Percentiles rank a stretch among this genome's conserved stretches.
These are phyloP conservation scores for Sanghuangporus baumii DNA, from an alignment of 1,284 basidiomycete genomes.

Conservation along the genomic window DNA sequence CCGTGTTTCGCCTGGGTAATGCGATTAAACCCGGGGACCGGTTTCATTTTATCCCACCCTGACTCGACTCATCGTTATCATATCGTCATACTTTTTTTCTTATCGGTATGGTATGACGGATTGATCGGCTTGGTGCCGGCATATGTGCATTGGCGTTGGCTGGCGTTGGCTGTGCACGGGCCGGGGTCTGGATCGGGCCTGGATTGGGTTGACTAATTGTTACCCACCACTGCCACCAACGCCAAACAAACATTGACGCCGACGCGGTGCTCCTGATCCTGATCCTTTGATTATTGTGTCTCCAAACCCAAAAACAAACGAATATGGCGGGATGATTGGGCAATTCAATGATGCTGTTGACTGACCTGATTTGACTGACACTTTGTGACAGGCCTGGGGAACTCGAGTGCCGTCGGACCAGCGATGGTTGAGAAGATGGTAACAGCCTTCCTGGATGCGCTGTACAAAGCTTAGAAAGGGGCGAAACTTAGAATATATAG, in stretches of 20 bases:
- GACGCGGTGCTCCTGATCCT: background rate
- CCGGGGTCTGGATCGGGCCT: too few relatives aligned
- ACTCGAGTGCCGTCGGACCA: conserved; percentile 83
- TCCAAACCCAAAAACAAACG: background rate
- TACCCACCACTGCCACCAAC: background rate
- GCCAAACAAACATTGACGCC: background rate
- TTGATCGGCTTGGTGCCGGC: too few relatives aligned
- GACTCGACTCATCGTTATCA: background rate
- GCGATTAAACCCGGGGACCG: background rate
- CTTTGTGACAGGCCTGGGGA: conserved; percentile 70
- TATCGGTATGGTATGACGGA: too few relatives aligned
- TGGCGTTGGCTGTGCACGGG: too few relatives aligned
- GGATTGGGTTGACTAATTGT: too few relatives aligned
- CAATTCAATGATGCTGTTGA: background rate
- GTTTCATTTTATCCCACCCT: background rate
- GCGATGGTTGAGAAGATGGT: conserved; percentile 85
- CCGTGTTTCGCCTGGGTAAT: background rate
- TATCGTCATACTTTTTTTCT: too few relatives aligned
- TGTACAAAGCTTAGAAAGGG: conserved; percentile 66
- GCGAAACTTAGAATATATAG: background rate
- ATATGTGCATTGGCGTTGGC: too few relatives aligned
- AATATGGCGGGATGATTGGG: background rate
- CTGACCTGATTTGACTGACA: background rate
- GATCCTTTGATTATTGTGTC: too few relatives aligned
- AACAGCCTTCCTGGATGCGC: conserved; percentile 72